Conservation (phyloP, 225 moss, liverwort and hornwort species). For the Pseudisothecium myosuroides region DNA sequence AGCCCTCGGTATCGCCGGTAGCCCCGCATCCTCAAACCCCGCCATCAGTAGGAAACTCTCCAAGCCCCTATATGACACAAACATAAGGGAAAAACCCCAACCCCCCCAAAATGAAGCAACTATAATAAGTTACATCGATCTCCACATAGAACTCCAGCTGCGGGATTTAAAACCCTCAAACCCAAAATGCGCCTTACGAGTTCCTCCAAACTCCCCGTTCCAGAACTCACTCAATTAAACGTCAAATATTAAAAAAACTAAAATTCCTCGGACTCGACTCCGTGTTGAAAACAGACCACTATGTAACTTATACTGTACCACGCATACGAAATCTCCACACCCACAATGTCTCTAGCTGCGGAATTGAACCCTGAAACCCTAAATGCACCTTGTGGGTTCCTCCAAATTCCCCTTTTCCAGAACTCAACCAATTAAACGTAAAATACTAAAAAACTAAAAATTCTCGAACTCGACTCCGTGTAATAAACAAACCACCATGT, state of each 20-base stretch:
- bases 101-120: background rate
- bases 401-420: background rate
- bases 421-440: background rate
- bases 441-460: background rate
- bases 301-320: background rate
- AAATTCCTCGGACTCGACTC: background rate
- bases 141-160: background rate
- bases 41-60: slow-evolving; percentile 9
- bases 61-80: background rate
- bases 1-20: background rate
- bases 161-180: background rate
- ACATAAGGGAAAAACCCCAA: background rate
- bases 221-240: background rate
- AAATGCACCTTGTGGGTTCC: background rate
- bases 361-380: slow-evolving; percentile 1
- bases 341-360: background rate
- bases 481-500: background rate
- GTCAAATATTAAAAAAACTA: background rate
- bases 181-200: background rate
- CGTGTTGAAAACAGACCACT: background rate
- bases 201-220: background rate
- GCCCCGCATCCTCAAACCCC: background rate
- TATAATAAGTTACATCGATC: background rate
- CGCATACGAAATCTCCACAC: background rate
- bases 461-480: background rate